phyloP scores from a whole-genome alignment of 2,329 filamentous ascomycete species.

The Periconia macrospinosa region DNA sequence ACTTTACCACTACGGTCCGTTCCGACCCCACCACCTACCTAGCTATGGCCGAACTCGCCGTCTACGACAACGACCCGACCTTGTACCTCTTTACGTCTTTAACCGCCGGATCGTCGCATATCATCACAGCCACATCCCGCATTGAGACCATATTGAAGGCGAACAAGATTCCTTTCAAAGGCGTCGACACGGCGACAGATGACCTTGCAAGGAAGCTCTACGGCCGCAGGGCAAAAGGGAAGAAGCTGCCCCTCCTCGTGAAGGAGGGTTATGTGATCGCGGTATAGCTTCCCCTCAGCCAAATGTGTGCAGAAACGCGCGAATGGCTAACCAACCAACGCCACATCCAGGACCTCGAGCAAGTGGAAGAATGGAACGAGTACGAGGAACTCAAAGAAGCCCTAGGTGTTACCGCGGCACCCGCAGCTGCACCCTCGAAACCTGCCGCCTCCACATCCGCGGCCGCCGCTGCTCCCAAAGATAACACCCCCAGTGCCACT shows the following conservation, averaged over 20 bases:
- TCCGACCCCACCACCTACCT: constrained; percentile 7
- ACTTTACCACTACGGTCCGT: not conserved
- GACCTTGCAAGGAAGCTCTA: constrained; percentile 86
- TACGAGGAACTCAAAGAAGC: constrained; percentile 92
- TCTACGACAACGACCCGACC: constrained; percentile 50
- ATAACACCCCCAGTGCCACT: constrained; percentile 27
- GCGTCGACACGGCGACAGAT: constrained; percentile 87
- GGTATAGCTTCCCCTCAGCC: constrained; percentile 55
- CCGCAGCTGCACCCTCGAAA: constrained; percentile 35
- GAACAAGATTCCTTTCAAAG: constrained; percentile 91
- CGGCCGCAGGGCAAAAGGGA: constrained; percentile 80
- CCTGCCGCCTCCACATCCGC: constrained; percentile 1
- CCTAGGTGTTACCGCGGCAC: constrained; percentile 54
- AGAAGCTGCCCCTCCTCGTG: constrained; percentile 86
- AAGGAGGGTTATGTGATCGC: constrained; percentile 85
- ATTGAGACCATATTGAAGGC: constrained; percentile 95
- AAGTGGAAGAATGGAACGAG: constrained; percentile 99
- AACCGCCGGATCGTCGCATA: constrained; percentile 92
- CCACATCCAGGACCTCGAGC: constrained; percentile 73
- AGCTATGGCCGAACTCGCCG: constrained; percentile 44
- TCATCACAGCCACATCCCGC: constrained; percentile 92
- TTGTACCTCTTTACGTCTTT: constrained; percentile 97
- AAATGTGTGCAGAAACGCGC: not conserved
- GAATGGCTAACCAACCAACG: constrained; percentile 2
- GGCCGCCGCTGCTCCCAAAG: constrained; percentile 20